Percentiles rank a stretch among this genome's conserved stretches.
phyloP scores from a whole-genome alignment of 2,329 filamentous ascomycete species.

The Microdochium nivale region DNA sequence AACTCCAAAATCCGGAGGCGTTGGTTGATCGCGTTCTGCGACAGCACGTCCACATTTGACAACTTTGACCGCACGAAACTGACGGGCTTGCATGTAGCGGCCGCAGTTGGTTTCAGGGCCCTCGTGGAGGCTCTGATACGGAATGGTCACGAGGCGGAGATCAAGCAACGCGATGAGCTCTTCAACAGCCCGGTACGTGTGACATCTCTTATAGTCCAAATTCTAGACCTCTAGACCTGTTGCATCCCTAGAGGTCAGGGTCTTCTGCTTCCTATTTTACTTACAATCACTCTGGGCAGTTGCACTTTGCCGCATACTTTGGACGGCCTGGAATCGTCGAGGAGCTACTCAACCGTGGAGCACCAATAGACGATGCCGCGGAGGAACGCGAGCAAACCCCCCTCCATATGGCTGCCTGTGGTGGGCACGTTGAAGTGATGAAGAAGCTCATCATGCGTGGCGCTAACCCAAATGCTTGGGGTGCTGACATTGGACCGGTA shows the following conservation, averaged over 20 bases:
- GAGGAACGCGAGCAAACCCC: constrained; percentile 24
- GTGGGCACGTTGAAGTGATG: constrained; percentile 30
- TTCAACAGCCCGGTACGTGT: constrained; percentile 25
- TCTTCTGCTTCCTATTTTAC: no score
- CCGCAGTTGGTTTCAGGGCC: constrained; percentile 27
- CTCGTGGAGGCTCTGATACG: constrained; percentile 27
- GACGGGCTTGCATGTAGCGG: constrained; percentile 27
- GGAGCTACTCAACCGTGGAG: constrained; percentile 23
- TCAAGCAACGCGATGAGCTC: constrained; percentile 19
- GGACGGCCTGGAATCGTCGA: constrained; percentile 26
- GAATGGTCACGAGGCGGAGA: constrained; percentile 26
- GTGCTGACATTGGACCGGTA: constrained; percentile 19
- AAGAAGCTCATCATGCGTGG: constrained; percentile 25
- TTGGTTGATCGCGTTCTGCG: constrained; percentile 26
- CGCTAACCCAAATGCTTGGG: constrained; percentile 25
- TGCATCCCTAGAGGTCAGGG: no score
- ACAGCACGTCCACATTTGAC: constrained; percentile 20
- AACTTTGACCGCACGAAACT: constrained; percentile 19
- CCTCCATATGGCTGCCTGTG: constrained; percentile 27
- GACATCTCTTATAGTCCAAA: background rate
- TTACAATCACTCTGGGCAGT: constrained; percentile 6
- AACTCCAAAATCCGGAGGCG: constrained; percentile 25
- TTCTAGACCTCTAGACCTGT: no score
- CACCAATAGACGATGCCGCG: constrained; percentile 23
- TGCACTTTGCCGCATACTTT: constrained; percentile 22